Conservation (phyloP, 495 filamentous ascomycete genomes). For the Lentithecium fluviatile region DNA sequence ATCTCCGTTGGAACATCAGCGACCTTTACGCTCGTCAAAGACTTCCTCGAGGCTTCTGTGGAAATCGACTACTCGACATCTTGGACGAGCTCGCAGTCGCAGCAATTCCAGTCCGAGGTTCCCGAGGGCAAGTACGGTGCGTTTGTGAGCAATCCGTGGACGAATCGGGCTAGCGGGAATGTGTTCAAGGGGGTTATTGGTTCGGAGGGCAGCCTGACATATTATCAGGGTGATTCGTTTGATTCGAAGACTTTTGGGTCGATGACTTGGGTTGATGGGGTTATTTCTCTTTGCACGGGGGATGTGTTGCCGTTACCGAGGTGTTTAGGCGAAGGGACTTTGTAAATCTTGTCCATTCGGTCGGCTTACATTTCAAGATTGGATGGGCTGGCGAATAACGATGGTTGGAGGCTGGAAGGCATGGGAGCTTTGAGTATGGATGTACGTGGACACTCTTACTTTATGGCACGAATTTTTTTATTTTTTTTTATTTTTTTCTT, state of each 20-base stretch:
- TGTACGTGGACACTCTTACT: too few species aligned
- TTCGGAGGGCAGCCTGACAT: background rate
- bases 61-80: slow-evolving; percentile 1
- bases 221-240: slow-evolving; percentile 9
- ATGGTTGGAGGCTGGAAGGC: too few species aligned
- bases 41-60: slow-evolving; percentile 6
- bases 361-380: too few species aligned
- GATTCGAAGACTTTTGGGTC: background rate
- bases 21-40: slow-evolving; percentile 8
- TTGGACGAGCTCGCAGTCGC: slow-evolving; percentile 4
- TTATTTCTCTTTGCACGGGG: slow-evolving; percentile 8
- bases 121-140: slow-evolving; percentile 7
- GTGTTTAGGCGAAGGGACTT: slow-evolving; percentile 5
- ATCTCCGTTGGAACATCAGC: slow-evolving; percentile 6
- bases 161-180: slow-evolving; percentile 3
- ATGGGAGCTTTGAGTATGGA: too few species aligned
- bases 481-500: too few species aligned
- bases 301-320: slow-evolving; percentile 3
- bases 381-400: too few species aligned
- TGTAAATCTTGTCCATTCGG: background rate
- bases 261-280: slow-evolving; percentile 6
- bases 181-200: slow-evolving; percentile 11
- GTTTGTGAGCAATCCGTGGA: slow-evolving; percentile 13
- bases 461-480: too few species aligned
- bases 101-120: slow-evolving; percentile 2